Conservation (phyloP, 352 stramenopile species). For the Globisporangium nunn region DNA sequence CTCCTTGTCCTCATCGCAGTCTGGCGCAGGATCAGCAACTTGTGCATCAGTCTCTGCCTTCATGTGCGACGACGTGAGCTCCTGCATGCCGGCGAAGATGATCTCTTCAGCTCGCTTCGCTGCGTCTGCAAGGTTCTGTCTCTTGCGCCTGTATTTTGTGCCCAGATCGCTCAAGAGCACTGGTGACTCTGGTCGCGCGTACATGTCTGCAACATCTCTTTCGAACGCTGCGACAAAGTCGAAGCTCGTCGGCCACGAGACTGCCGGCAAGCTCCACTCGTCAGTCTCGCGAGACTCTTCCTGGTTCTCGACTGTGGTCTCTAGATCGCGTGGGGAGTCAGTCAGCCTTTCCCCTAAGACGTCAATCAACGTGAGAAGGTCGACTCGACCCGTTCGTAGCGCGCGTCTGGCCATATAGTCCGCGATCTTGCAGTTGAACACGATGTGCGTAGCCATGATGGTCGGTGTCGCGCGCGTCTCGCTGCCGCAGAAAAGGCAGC, state of each 20-base stretch:
- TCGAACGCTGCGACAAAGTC: too few relatives aligned
- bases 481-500: slow-evolving; percentile 12
- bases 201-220: too few relatives aligned
- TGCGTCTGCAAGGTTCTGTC: neutral
- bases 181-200: too few relatives aligned
- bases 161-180: too few relatives aligned
- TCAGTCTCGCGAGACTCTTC: neutral
- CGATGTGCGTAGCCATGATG: slow-evolving; percentile 14
- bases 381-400: neutral
- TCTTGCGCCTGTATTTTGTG: too few relatives aligned
- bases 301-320: neutral
- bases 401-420: slow-evolving; percentile 8
- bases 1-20: slow-evolving; percentile 4
- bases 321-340: neutral
- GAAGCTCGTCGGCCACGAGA: too few relatives aligned
- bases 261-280: too few relatives aligned
- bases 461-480: slow-evolving; percentile 1
- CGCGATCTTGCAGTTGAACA: slow-evolving; percentile 5
- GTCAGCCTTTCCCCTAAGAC: neutral
- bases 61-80: neutral
- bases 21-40: neutral
- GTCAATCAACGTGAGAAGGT: neutral
- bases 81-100: neutral
- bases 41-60: too few relatives aligned
- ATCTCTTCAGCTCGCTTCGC: slow-evolving; percentile 1